Evolutionary conservation across 139 green algal species (phyloP).

Genomic region (Chlamydomonas sp.): DNA sequence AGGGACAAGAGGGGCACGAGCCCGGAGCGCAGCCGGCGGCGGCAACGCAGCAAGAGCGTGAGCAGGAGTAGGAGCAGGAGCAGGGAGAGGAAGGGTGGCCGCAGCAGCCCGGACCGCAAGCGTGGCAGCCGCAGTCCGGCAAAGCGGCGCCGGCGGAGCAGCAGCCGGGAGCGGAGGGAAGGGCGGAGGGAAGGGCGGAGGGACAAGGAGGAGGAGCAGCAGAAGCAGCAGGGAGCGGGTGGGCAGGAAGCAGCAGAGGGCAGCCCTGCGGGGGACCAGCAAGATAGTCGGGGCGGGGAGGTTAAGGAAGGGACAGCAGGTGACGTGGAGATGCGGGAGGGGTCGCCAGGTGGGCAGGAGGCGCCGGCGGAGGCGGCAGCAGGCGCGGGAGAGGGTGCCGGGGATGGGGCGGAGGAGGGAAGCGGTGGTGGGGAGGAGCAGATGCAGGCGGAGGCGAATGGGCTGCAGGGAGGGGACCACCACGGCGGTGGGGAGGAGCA

Average conservation of each 20-base stretch:
- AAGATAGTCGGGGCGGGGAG: background rate
- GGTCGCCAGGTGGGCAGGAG: background rate
- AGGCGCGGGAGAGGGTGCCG: background rate
- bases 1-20: background rate
- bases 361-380: background rate
- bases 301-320: background rate
- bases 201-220: background rate
- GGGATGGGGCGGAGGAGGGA: background rate
- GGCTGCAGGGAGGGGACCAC: background rate
- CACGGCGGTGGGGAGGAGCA: no score
- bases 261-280: background rate
- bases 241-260: background rate
- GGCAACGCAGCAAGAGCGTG: background rate
- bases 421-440: background rate
- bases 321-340: background rate
- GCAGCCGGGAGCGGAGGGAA: background rate
- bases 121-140: background rate
- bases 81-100: background rate
- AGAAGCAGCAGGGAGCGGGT: background rate
- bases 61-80: background rate
- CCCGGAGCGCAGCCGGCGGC: no score
- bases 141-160: background rate
- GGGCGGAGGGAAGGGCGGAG: background rate
- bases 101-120: background rate
- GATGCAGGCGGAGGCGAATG: background rate